A percentile compares a stretch with the other conserved stretches of the same genome.
Evolutionary conservation across 176 grass and related monocot genomes (phyloP).

Genomic region (Aegilops umbellulata): DNA sequence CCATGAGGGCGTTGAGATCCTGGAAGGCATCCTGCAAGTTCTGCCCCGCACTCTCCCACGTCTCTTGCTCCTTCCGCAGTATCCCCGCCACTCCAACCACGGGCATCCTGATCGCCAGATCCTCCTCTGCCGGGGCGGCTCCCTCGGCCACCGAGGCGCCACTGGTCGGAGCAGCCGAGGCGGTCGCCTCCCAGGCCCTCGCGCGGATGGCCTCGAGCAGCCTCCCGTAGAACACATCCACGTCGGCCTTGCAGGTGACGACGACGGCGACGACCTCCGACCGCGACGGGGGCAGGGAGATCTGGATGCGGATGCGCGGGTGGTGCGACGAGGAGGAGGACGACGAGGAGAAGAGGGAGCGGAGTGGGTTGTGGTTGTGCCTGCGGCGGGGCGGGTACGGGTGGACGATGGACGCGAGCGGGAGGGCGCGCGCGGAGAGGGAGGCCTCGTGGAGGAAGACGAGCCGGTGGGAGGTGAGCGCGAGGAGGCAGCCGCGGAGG

Average conservation of each 20-base stretch:
- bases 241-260: constrained; percentile 72
- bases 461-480: constrained; percentile 85
- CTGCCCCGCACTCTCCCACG: constrained; percentile 94
- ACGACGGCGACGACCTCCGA: constrained; percentile 79
- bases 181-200: constrained; percentile 64
- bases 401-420: constrained; percentile 64
- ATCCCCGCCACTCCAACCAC: constrained; percentile 91
- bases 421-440: constrained; percentile 53
- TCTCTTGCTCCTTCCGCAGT: constrained; percentile 92
- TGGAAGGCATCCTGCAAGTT: constrained; percentile 98
- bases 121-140: constrained; percentile 13
- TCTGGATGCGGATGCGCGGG: constrained; percentile 65
- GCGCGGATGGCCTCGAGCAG: constrained; percentile 75
- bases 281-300: constrained; percentile 53
- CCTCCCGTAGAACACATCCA: constrained; percentile 81
- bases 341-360: constrained; percentile 29
- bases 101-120: constrained; percentile 59
- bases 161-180: constrained; percentile 27
- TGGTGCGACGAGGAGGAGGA: constrained; percentile 42
- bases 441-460: constrained; percentile 84
- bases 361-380: constrained; percentile 51
- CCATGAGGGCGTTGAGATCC: constrained; percentile 99
- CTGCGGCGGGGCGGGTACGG: constrained; percentile 57
- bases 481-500: constrained; percentile 75
- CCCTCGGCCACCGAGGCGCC: constrained; percentile 23